Conservation (phyloP, 768 basidiomycete genomes). For the Naematelia encephala region DNA sequence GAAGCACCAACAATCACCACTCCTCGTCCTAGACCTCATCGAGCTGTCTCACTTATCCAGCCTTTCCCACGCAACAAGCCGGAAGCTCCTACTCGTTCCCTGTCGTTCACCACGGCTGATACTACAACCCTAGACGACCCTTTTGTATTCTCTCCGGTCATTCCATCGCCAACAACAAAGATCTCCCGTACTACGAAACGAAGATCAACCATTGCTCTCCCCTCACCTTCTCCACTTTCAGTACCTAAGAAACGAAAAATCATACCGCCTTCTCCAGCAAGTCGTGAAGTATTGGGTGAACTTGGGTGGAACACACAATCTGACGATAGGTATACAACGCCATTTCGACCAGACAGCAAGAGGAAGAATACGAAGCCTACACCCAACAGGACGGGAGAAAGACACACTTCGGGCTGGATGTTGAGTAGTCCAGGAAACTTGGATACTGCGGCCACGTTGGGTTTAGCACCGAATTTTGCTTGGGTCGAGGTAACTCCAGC, state of each 20-base stretch:
- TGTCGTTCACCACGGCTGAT: conserved; percentile 1
- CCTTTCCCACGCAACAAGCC: not conserved
- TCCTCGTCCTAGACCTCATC: not conserved
- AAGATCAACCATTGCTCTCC: not conserved
- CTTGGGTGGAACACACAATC: not conserved
- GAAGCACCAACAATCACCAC: conserved; percentile 1
- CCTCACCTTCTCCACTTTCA: not conserved
- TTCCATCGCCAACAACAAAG: not conserved
- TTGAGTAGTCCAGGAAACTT: not conserved
- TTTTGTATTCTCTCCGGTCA: not conserved
- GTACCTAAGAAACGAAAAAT: not conserved
- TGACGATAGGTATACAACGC: not conserved
- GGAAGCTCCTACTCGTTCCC: not conserved
- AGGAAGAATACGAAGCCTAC: too few relatives aligned
- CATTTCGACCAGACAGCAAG: not conserved
- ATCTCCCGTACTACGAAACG: not conserved
- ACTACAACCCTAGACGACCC: conserved; percentile 3
- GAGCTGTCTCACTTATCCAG: not conserved
- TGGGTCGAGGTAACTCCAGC: not conserved
- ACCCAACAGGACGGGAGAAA: not conserved
- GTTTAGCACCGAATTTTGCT: not conserved
- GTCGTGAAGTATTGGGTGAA: not conserved
- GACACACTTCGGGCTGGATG: not conserved
- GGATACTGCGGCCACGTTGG: not conserved
- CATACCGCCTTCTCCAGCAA: not conserved